Percentiles rank a stretch among this genome's conserved stretches.
These are phyloP conservation scores for Ophiostoma sp. DNA, from an alignment of 2,329 filamentous ascomycete genomes.

Conservation along the genomic window DNA sequence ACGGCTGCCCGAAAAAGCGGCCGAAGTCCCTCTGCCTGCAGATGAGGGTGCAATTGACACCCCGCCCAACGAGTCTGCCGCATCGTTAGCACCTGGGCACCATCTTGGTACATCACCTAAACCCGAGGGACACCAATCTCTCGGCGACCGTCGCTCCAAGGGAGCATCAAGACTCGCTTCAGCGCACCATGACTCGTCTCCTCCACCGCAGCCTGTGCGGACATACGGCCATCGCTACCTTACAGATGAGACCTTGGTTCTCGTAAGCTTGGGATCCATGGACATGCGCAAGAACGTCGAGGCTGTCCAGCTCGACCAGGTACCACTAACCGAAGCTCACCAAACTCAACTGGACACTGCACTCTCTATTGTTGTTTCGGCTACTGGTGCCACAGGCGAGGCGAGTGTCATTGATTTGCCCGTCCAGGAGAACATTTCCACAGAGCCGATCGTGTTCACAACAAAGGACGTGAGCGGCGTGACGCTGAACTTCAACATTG, in stretches of 20 bases:
- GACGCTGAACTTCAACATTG: constrained; percentile 87
- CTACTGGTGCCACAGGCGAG: constrained; percentile 77
- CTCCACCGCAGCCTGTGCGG: constrained; percentile 66
- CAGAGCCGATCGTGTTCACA: constrained; percentile 87
- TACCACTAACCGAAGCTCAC: constrained; percentile 82
- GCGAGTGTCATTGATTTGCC: constrained; percentile 86
- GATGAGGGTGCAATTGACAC: background rate
- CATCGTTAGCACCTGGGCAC: background rate
- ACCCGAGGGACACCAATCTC: constrained; percentile 51
- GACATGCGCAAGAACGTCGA: constrained; percentile 77
- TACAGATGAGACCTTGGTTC: constrained; percentile 77
- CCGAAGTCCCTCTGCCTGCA: background rate
- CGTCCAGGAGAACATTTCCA: constrained; percentile 87
- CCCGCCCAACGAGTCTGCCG: background rate
- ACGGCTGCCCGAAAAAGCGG: constrained; percentile 26
- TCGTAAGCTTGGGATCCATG: constrained; percentile 92
- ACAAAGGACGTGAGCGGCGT: constrained; percentile 72
- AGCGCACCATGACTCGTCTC: constrained; percentile 31
- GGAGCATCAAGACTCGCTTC: constrained; percentile 30
- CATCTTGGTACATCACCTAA: constrained; percentile 35
- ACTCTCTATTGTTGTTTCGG: constrained; percentile 83
- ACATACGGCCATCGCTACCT: constrained; percentile 95
- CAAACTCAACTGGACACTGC: constrained; percentile 91
- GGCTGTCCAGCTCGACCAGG: constrained; percentile 79
- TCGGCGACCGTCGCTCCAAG: constrained; percentile 54